Percentiles rank a stretch among this genome's conserved stretches.
These are phyloP conservation scores for Trypanosoma vivax DNA, from an alignment of 208 protist species.

Conservation along the genomic window DNA sequence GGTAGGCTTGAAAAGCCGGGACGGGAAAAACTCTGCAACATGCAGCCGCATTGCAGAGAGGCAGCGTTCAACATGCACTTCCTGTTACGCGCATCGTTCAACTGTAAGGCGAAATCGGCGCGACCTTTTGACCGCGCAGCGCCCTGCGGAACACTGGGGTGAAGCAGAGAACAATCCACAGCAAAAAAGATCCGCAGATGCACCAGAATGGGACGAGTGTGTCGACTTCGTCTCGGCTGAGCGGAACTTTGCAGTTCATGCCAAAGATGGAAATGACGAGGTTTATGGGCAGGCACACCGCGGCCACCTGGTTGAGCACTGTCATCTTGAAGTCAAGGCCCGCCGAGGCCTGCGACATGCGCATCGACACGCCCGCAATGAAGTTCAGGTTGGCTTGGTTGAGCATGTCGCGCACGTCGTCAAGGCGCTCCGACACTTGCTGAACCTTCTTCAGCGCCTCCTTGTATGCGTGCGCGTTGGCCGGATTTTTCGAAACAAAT, in stretches of 20 bases:
- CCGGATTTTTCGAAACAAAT: slow-evolving; percentile 28
- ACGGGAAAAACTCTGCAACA: no score
- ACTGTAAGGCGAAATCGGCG: slow-evolving; percentile 49
- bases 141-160: slow-evolving; percentile 41
- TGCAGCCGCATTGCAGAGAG: no score
- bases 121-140: slow-evolving; percentile 31
- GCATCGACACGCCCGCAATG: slow-evolving; percentile 76
- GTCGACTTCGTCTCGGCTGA: slow-evolving; percentile 39
- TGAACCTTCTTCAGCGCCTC: slow-evolving; percentile 46
- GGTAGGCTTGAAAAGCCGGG: no score
- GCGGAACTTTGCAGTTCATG: slow-evolving; percentile 88
- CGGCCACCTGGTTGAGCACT: slow-evolving; percentile 67
- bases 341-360: slow-evolving; percentile 79
- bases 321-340: slow-evolving; percentile 81
- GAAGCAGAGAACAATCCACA: slow-evolving; percentile 53
- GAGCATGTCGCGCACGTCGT: slow-evolving; percentile 69
- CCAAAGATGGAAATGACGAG: slow-evolving; percentile 81
- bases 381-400: slow-evolving; percentile 86
- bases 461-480: slow-evolving; percentile 4
- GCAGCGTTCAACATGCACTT: no score
- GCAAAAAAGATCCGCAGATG: slow-evolving; percentile 53
- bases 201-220: slow-evolving; percentile 55
- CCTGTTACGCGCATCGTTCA: slow-evolving; percentile 16
- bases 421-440: slow-evolving; percentile 62
- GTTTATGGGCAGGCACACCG: slow-evolving; percentile 81